These are phyloP conservation scores for Coelastrella sp. DNA, from an alignment of 139 green algal genomes.

Conservation along the genomic window DNA sequence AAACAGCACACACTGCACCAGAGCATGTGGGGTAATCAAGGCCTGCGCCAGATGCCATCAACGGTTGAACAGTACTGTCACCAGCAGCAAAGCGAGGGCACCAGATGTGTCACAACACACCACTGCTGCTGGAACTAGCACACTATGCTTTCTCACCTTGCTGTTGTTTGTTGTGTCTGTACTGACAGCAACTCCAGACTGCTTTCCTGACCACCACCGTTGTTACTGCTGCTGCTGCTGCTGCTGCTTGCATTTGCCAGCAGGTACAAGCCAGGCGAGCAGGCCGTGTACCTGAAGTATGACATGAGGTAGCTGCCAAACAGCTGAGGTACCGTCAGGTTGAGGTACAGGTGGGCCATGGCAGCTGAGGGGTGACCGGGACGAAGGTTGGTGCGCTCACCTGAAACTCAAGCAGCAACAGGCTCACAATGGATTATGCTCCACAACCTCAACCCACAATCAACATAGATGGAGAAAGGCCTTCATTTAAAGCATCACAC, in stretches of 20 bases:
- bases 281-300: conserved; percentile 20
- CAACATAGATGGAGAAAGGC: too few relatives aligned
- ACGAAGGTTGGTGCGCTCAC: conserved; percentile 45
- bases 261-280: conserved; percentile 34
- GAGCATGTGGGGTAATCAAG: too few relatives aligned
- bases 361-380: conserved; percentile 10
- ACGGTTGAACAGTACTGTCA: too few relatives aligned
- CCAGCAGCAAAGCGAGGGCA: too few relatives aligned
- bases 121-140: too few relatives aligned
- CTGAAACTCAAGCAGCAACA: conserved; percentile 11
- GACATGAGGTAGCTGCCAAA: conserved; percentile 10
- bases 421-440: neutral
- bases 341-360: conserved; percentile 23
- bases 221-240: neutral
- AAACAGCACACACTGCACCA: neutral
- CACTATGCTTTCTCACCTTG: neutral
- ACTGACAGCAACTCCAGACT: conserved; percentile 1
- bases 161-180: conserved; percentile 13
- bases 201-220: neutral
- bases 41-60: too few relatives aligned
- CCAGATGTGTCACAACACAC: too few relatives aligned
- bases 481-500: neutral
- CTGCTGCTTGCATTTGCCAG: conserved; percentile 9
- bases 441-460: too few relatives aligned
- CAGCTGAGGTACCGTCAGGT: conserved; percentile 36